Base-by-base conservation (phyloP, 768 basidiomycete species). In the Termitomyces sp. region DNA sequence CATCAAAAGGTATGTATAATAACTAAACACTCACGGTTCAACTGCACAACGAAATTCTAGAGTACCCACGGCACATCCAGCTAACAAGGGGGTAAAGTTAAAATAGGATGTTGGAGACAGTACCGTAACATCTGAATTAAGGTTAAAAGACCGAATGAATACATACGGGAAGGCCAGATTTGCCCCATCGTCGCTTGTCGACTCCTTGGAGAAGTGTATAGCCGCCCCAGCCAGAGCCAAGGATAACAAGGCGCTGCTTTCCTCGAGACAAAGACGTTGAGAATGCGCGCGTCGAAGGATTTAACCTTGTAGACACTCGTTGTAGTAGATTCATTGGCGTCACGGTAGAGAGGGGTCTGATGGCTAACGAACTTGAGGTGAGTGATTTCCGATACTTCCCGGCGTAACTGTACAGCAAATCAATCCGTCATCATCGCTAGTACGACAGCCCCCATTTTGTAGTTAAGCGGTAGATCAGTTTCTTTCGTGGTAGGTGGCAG, bases 151-250 rank as follows among this genome's bases (percentile, higher is more conserved):
- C n/a, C 6, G 16, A 27, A 12, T 1, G 22, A 6, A 26, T n/a
- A 10, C 22, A n/a, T 5, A 24, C 5, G 55, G 42, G 43, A 46
- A 57, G 20, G 54, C 8, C 51, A 43, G 6, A 71, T 81, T 59
- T 42, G 88, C 88, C 79, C 84, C 87, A 90, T 53, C 81, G 80
- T 60, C 84, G 85, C 71, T 87, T 89, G 70, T 91, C 86, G 1
- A 91, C 72, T 3, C 80, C 79, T 37, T 84, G 74, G 24, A 90
- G 75, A 14, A 91, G 73, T 58, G 85, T 85, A 63, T 90, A 90
- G 0, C 89, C 89, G 56, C 87, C 88, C 89, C 88, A 91, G 24
- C 89, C 89, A 10, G 87, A 89, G 9, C 88, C 89, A 7, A 90
- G 74, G 59, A 91, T 85, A 20, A 89, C 82, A 36, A 90, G 79